Evolutionary conservation across 2,329 filamentous ascomycete genomes (phyloP).

Genomic region (Colletotrichum eremochloae): DNA sequence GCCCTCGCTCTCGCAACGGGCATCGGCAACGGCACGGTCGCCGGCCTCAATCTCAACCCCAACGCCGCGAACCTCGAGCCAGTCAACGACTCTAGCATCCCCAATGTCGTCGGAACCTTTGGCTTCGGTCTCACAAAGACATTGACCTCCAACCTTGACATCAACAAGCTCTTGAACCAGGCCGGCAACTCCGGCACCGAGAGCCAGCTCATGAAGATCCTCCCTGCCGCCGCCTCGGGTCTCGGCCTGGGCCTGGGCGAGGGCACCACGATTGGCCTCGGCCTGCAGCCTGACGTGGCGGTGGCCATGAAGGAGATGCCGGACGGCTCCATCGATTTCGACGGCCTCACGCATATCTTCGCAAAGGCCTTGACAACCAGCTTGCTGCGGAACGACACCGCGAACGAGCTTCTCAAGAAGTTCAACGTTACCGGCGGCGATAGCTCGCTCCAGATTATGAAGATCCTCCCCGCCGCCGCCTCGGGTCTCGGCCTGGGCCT

Average conservation of each 20-base stretch:
- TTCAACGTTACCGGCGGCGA: background rate
- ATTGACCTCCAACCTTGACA: slow-evolving; percentile 46
- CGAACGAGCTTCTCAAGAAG: slow-evolving; percentile 44
- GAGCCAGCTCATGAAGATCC: slow-evolving; percentile 41
- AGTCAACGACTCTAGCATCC: slow-evolving; percentile 43
- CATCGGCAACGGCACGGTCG: slow-evolving; percentile 45
- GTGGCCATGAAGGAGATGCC: slow-evolving; percentile 43
- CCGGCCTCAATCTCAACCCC: slow-evolving; percentile 44
- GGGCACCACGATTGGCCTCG: slow-evolving; percentile 47
- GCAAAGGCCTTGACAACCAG: slow-evolving; percentile 48
- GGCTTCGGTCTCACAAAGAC: slow-evolving; percentile 48
- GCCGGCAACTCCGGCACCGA: slow-evolving; percentile 37
- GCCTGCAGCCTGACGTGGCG: slow-evolving; percentile 46
- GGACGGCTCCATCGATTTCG: slow-evolving; percentile 43
- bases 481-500: slow-evolving; percentile 49
- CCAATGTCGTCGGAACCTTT: slow-evolving; percentile 46
- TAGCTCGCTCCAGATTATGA: slow-evolving; percentile 36
- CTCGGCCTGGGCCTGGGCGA: slow-evolving; percentile 48
- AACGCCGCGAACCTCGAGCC: slow-evolving; percentile 38
- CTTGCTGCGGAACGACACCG: slow-evolving; percentile 51
- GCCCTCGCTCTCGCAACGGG: slow-evolving; percentile 45
- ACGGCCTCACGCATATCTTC: slow-evolving; percentile 46
- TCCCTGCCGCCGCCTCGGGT: slow-evolving; percentile 46
- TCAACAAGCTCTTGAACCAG: slow-evolving; percentile 40
- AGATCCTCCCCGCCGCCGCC: slow-evolving; percentile 45